Conservation (phyloP, 164 flowering plant genomes). For the Brasenia schreberi region DNA sequence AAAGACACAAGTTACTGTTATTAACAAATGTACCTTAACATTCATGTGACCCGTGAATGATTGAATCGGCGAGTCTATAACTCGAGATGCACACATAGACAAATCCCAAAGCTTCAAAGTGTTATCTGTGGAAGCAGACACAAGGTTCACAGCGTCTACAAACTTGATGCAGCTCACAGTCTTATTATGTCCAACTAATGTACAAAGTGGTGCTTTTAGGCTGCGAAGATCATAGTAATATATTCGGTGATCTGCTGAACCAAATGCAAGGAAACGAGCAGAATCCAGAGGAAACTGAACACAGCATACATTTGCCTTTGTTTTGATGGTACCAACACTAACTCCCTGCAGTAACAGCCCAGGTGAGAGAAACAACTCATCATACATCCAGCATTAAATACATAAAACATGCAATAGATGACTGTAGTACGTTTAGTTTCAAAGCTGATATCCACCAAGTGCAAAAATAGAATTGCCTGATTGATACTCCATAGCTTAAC, state of each 20-base stretch:
- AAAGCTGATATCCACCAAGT: constrained; percentile 89
- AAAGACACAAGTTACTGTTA: no score
- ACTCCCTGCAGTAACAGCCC: constrained; percentile 59
- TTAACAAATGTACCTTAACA: no score
- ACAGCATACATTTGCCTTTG: constrained; percentile 92
- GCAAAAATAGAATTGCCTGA: constrained; percentile 96
- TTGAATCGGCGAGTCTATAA: constrained; percentile 63
- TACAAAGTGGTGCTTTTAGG: constrained; percentile 55
- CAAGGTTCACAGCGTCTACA: constrained; percentile 68
- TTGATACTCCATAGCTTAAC: constrained; percentile 99
- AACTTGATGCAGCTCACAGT: constrained; percentile 98
- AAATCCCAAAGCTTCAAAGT: constrained; percentile 94
- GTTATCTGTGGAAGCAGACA: constrained; percentile 94
- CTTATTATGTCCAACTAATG: constrained; percentile 63
- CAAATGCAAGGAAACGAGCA: constrained; percentile 71
- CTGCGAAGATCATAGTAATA: constrained; percentile 89
- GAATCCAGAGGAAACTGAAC: constrained; percentile 89
- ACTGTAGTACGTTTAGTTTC: constrained; percentile 79
- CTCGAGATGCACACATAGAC: constrained; percentile 48
- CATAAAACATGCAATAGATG: no score
- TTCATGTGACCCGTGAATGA: constrained; percentile 88
- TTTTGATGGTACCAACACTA: constrained; percentile 74
- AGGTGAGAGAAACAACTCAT: constrained; percentile 40
- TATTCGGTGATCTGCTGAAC: constrained; percentile 89
- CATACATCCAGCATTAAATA: constrained; percentile 28